Evolutionary conservation across 2,329 filamentous ascomycete species (phyloP), one percentile per base, ranked within the genome.

Genomic region (Zasmidium angulare): DNA sequence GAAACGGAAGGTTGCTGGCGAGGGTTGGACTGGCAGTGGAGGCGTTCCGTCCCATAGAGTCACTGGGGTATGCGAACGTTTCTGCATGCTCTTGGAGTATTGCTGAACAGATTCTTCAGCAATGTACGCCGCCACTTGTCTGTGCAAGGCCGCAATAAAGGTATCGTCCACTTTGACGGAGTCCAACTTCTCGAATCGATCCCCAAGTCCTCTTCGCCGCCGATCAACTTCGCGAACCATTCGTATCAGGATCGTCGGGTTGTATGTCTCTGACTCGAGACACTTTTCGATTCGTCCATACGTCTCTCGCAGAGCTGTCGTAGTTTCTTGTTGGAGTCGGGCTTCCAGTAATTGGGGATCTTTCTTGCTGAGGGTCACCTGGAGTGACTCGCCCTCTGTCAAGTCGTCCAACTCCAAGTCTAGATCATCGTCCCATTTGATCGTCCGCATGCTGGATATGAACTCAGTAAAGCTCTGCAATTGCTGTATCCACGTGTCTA

Each of bases 31-130:
- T 0, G 93, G 93, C 46, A 96, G 73, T 23, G 85, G 80, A 0
- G 90, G 89, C 40, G 84, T 79, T 0, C 90, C 90, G 71, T 96
- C 91, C 93, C 93, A 97, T 0, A 97, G 78, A 0, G 84, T 81
- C 53, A 86, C 82, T 6, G 88, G 86, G 9, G 50, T 54, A 26
- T 40, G 53, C 10, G 50, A 43, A 20, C 31, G 46, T n/a, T 23
- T 26, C n/a, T 49, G 47, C n/a, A 62, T 17, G 22, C 12, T 53
- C 26, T 36, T 48, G 21, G 50, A 20, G 54, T 57, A 66, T 24
- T 48, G 46, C n/a, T 53, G 49, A 23, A 57, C 14, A 36, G 56
- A 52, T 12, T 58, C 59, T 11, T 56, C 50, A 0, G 82, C 78
- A 1, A 89, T 81, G 24, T 82, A 76, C 1, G 71, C 69, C 0